These are phyloP conservation scores for Daldinia loculata DNA, from an alignment of 495 filamentous ascomycete genomes.

Conservation along the genomic window DNA sequence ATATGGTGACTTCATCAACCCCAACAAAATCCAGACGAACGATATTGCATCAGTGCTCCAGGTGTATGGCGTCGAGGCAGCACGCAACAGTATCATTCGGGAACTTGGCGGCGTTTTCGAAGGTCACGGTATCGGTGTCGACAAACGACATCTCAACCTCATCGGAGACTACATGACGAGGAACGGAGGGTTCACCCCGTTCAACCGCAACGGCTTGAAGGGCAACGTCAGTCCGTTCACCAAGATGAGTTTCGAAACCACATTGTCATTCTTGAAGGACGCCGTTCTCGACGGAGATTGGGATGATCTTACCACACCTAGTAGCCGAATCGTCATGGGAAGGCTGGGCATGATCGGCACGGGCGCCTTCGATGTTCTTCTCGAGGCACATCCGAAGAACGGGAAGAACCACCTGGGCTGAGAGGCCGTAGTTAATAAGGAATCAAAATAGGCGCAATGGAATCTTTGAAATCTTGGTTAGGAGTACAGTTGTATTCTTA, in stretches of 20 bases:
- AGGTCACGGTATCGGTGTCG: constrained; percentile 92
- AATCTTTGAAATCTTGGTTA: constrained; percentile 6
- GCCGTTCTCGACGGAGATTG: constrained; percentile 88
- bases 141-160: constrained; percentile 90
- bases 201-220: constrained; percentile 87
- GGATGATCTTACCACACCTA: constrained; percentile 87
- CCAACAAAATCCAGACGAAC: constrained; percentile 88
- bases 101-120: constrained; percentile 90
- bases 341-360: constrained; percentile 84
- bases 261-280: constrained; percentile 88
- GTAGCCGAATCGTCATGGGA: constrained; percentile 87
- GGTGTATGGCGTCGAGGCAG: constrained; percentile 93
- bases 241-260: constrained; percentile 99
- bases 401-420: constrained; percentile 40
- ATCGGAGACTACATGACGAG: constrained; percentile 98
- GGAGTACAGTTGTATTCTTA: constrained; percentile 19
- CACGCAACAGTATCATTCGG: constrained; percentile 81
- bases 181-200: constrained; percentile 84
- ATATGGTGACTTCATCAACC: constrained; percentile 85
- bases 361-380: constrained; percentile 88
- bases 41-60: constrained; percentile 84
- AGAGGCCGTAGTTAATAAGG: not conserved
- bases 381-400: constrained; percentile 53
- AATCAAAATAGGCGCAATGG: constrained; percentile 16
- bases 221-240: constrained; percentile 86